Base-by-base conservation (phyloP, 371 early-diverging fungal genomes). In the Mortierella sp. region DNA sequence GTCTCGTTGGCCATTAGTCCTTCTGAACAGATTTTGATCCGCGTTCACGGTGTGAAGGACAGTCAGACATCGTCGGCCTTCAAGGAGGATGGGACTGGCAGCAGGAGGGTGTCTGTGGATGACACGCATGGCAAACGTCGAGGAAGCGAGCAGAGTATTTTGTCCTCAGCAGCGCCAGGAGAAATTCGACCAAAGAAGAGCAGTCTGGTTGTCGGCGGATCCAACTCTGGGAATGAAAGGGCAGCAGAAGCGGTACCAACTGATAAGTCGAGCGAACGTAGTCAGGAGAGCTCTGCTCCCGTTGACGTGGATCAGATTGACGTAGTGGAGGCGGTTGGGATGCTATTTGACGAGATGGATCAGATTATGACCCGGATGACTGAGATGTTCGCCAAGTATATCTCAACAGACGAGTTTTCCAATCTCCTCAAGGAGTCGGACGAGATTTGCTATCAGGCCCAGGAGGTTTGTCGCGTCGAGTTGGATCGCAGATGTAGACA, bases 271-370 rank as follows among this genome's bases (percentile, higher is more conserved):
- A 14, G 6, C 1, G 73, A 54, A 38, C 3, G 8, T 16, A n/a
- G 11, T 4, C 44, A 43, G 11, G 41, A 24, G 1, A 21, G 0
- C 21, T 3, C 10, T 16, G 24, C 46, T 4, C 29, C 60, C 7
- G 14, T 24, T 43, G 32, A 58, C 44, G 35, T 68, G 72, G n/a
- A 35, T 60, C 32, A 55, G 24, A 48, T 56, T 14, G 75, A 77
- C 10, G 38, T 75, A 14, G 54, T 76, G 0, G 82, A 81, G 41
- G 51, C 54, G 11, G 49, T 81, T 4, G 58, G 70, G 16, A 70
- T 68, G 4, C 74, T 81, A 0, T 79, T 85, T 71, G 75, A 85
- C 8, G 77, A 79, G 38, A 60, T 85, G 51, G 82, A 81, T 35
- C 79, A 76, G 16, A 71, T 76, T 11, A 56, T 79, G 24, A 24